Conservation (phyloP, 257 asterid species). For the Jasminum sambac region DNA sequence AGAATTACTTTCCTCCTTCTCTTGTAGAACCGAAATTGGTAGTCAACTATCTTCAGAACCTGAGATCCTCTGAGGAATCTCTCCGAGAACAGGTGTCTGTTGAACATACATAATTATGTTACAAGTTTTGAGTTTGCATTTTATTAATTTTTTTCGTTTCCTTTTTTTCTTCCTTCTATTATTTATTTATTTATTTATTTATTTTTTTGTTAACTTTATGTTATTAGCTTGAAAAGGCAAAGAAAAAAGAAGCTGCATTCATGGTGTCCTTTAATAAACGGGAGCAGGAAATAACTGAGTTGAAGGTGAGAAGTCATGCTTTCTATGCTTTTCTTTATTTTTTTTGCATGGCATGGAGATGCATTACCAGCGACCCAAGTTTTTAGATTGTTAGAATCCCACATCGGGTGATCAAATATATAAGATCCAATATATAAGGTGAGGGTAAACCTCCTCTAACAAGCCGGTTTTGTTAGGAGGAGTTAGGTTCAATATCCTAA, state of each 20-base stretch:
- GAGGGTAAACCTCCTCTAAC: too few relatives aligned
- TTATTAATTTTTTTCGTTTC: constrained; percentile 4
- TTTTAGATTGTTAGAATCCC: too few relatives aligned
- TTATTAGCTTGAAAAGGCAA: constrained; percentile 83
- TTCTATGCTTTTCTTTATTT: neutral
- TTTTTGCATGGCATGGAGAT: neutral
- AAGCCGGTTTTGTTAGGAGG: too few relatives aligned
- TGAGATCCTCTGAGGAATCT: constrained; percentile 89
- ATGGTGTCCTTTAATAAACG: constrained; percentile 95
- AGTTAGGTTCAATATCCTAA: too few relatives aligned
- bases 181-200: too few relatives aligned
- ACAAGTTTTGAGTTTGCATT: constrained; percentile 14
- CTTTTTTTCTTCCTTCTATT: neutral
- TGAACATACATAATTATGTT: constrained; percentile 1
- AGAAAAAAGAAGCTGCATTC: constrained; percentile 96
- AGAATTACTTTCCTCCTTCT: constrained; percentile 22
- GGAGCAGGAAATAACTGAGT: constrained; percentile 98
- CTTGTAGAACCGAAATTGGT: constrained; percentile 62
- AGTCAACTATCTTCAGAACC: constrained; percentile 67
- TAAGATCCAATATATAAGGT: too few relatives aligned
- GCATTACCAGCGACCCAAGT: neutral
- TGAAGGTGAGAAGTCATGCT: constrained; percentile 60
- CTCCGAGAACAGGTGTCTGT: constrained; percentile 82
- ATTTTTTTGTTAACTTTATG: constrained; percentile 16
- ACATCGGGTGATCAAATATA: too few relatives aligned